Evolutionary conservation across 106 monocot genomes (phyloP), one percentile per base, ranked within the genome.

Genomic region (Hemerocallis citrina): DNA sequence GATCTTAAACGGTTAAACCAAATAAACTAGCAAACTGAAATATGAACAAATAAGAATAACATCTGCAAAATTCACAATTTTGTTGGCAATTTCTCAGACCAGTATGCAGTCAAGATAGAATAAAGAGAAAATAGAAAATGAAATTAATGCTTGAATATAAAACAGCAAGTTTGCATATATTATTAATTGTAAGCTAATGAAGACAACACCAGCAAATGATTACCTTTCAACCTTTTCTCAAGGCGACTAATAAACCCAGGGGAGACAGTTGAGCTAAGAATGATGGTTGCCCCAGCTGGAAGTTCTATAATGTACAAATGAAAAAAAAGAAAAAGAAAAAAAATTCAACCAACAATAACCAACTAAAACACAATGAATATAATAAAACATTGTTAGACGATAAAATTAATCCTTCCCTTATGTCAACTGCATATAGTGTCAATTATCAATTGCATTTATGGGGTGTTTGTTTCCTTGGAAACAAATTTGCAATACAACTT

Each of bases 241-340:
- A 96, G 84, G 52, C 38, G 19, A 61, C 35, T 79, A 19, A 96
- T 65, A 79, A 74, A 96, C 33, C 76, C 84, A 74, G 96, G 90
- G 7, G 96, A 96, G 54, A 96, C 84, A 25, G 96, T 96, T 44
- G 96, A 96, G 55, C 83, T 87, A 63, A 96, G 84, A 72, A 96
- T 77, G 42, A 96, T 75, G 8, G 90, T 74, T 72, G 90, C 73
- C 67, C 90, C 90, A 75, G 19, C 38, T 21, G 83, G 76, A 76
- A 96, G 84, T 20, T 52, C 96, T 96, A 47, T 43, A 70, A 21
- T 64, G 47, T 9, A 58, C 19, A 63, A 57, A 32, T 35, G 46
- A 46, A 20, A 21, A 59, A 30, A 47, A 15, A 21, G 5, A 50
- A 21, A 59, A 30, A 47, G 10, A 21, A 8, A 50, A 68, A 54